Evolutionary conservation across 2,329 filamentous ascomycete genomes (phyloP), one percentile per base, ranked within the genome.

Genomic region (Ophiosphaerella herpotricha): DNA sequence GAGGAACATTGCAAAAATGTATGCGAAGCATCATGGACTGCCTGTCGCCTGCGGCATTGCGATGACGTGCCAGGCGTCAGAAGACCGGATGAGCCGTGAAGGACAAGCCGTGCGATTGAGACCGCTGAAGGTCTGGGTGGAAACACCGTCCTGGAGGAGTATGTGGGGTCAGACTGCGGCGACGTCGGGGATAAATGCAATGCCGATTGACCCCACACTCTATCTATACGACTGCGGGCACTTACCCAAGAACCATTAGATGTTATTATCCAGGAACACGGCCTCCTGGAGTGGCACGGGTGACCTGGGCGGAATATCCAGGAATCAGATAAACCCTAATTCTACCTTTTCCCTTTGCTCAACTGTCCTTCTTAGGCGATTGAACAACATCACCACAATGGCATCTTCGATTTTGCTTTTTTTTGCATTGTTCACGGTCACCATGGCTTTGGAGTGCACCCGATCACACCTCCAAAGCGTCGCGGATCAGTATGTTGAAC

Each of bases 1-100:
- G 56, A 59, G 39, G 56, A 59, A 2, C 56, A 57, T 37, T 59
- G 56, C 48, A 50, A 45, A 18, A 52, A 57, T 11, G 47, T 59
- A 8, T 59, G 56, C 38, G 50, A 50, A 23, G 56, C 54, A 18
- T 59, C 56, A 3, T 59, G 56, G 56, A 50, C 32, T 23, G 56
- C 56, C 3, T 59, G 56, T 24, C 48, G 44, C 13, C 21, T 59
- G 40, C 43, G 56, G 39, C 43, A 52, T 12, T 59, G 56, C 37
- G 41, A 50, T 3, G 35, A 50, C 23, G 42, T 54, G 3, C 51
- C 54, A 11, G 43, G 54, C 36, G 46, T 57, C 18, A 42, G 46
- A 35, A 52, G 49, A 37, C 54, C 51, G n/a, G 56, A 59, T 33
- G 43, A 45, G 16, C 35, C 39, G n/a, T 45, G 40, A 42, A 38